These are phyloP conservation scores for Sporobolomyces roseus DNA, from an alignment of 768 basidiomycete genomes.

Conservation along the genomic window DNA sequence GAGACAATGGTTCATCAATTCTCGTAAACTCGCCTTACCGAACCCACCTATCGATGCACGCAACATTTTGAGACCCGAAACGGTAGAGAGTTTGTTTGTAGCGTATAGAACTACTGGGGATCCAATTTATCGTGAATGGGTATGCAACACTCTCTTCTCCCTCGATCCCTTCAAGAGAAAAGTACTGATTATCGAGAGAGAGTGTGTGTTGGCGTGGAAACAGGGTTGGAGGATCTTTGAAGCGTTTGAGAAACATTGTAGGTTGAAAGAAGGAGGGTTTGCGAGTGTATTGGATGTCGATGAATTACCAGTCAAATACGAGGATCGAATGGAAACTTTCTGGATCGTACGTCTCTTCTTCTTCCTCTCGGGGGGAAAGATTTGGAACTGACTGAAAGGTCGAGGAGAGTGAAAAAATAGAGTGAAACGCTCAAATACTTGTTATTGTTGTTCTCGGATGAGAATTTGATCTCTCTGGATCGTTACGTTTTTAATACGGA, in stretches of 20 bases:
- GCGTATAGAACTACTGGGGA: constrained; percentile 87
- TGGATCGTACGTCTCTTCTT: constrained; percentile 63
- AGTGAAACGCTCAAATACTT: constrained; percentile 89
- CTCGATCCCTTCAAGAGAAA: background rate
- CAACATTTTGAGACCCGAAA: constrained; percentile 93
- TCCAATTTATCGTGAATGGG: constrained; percentile 66
- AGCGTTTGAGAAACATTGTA: constrained; percentile 77
- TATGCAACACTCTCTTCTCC: constrained; percentile 15
- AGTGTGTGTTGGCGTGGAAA: no score
- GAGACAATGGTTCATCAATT: constrained; percentile 45
- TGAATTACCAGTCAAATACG: constrained; percentile 61
- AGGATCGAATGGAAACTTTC: constrained; percentile 96
- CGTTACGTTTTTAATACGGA: constrained; percentile 90
- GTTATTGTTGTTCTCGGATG: constrained; percentile 77
- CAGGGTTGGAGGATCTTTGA: constrained; percentile 82
- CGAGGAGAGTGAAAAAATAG: constrained; percentile 49
- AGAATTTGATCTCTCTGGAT: constrained; percentile 65
- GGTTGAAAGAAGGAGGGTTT: constrained; percentile 67
- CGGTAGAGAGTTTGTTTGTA: constrained; percentile 86
- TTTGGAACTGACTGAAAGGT: no score
- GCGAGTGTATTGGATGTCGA: constrained; percentile 81
- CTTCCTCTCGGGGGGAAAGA: background rate
- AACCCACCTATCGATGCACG: constrained; percentile 66
- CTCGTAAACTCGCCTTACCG: constrained; percentile 8
- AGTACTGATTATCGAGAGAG: no score